A percentile compares a stretch with the other conserved stretches of the same genome.
Evolutionary conservation across 108 stramenopile species (phyloP).

Genomic region (Stephanodiscus triporus): DNA sequence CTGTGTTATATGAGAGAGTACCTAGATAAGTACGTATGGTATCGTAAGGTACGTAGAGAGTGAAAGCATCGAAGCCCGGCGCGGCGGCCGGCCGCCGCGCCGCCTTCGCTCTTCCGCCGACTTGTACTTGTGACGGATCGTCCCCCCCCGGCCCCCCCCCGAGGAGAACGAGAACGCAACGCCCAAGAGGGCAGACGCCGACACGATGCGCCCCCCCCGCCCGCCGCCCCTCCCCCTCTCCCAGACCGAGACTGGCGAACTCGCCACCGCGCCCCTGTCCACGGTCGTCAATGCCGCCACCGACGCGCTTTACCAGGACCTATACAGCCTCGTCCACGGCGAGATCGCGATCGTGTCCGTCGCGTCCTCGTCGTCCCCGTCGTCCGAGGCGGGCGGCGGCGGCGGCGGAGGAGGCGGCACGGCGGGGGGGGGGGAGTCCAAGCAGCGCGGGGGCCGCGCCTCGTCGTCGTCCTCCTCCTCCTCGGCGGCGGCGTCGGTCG

Average conservation of each 20-base stretch:
- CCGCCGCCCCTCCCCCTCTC: conserved; percentile 38
- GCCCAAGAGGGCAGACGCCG: too few species aligned
- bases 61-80: too few species aligned
- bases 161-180: too few species aligned
- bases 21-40: too few species aligned
- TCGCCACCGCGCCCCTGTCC: conserved; percentile 74
- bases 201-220: neutral
- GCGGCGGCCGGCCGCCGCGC: too few species aligned
- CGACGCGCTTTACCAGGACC: conserved; percentile 77
- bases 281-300: conserved; percentile 75
- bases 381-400: conserved; percentile 18
- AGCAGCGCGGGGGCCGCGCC: neutral
- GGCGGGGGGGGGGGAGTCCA: neutral
- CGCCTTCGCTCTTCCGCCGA: too few species aligned
- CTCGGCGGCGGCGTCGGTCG: conserved; percentile 12
- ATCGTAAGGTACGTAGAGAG: too few species aligned
- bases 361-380: conserved; percentile 7
- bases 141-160: too few species aligned
- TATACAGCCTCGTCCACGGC: conserved; percentile 78
- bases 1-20: too few species aligned
- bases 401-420: conserved; percentile 24
- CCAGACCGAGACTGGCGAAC: conserved; percentile 74
- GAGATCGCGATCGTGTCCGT: conserved; percentile 66
- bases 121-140: too few species aligned
- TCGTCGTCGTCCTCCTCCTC: conserved; percentile 8